Evolutionary conservation across 805 yeast species (phyloP), one percentile per base, ranked within the genome.

Genomic region (Scheffersomyces coipomensis): DNA sequence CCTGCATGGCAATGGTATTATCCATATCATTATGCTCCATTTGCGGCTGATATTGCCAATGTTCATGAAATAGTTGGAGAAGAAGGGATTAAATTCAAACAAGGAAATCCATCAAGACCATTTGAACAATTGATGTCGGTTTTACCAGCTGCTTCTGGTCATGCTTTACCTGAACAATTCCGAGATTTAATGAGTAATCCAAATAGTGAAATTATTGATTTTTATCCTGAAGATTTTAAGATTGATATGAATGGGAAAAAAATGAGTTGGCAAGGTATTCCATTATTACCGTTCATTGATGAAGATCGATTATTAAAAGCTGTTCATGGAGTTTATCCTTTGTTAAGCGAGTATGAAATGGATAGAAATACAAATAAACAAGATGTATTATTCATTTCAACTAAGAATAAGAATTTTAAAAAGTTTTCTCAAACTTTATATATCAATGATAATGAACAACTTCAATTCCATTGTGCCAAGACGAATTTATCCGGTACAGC

Each of bases 1-100:
- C 96, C 96, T 0, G 91, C 98, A 0, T 93, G 99, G 99, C 83
- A 83, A 39, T 93, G 99, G 99, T 93, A 80, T 61, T 93, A 84
- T 53, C 99, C 98, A 0, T 91, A 83, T 58, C 98, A 93, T 57
- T 95, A 93, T 66, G 98, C 99, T 0, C 99, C 99, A 17, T 90
- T 93, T 72, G 98, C 97, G 0, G 76, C 83, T 5, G 99, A 93
- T 60, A 86, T 93, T 53, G 69, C 61, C 2, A 77, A 80, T 34
- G 55, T 85, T 30, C 56, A 60, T 9, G 76, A 71, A 6, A 56
- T 81, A 12, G 58, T 69, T 4, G 63, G 67, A 1, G 66, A 64
- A 8, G 58, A 63, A 21, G 68, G 80, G 1, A 71, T 88, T 15
- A 62, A 66, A 22, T 88, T 90, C 53, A 71, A 72, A 8, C 53